phyloP scores from a whole-genome alignment of 345 rosid genomes.

The Populus euphratica region DNA sequence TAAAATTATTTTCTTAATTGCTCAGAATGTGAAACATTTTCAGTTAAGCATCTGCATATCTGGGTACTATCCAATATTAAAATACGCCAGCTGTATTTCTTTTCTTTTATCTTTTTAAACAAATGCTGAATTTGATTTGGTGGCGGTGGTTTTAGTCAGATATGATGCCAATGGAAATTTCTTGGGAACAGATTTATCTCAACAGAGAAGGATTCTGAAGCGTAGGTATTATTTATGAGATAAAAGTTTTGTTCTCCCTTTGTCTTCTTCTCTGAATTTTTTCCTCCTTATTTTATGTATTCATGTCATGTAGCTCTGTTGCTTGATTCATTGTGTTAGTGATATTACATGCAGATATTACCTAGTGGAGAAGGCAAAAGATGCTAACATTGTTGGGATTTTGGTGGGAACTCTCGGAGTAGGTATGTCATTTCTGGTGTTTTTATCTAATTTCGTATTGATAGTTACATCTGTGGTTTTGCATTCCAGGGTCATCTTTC shows the following conservation, averaged over 20 bases:
- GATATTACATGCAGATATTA: slow-evolving; percentile 59
- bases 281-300: background rate
- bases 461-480: background rate
- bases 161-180: slow-evolving; percentile 66
- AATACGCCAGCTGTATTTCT: background rate
- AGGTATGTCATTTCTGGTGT: slow-evolving; percentile 43
- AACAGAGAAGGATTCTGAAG: slow-evolving; percentile 72
- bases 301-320: background rate
- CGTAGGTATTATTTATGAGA: slow-evolving; percentile 52
- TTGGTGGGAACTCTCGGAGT: slow-evolving; percentile 97
- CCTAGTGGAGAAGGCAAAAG: slow-evolving; percentile 95
- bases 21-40: background rate
- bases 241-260: background rate
- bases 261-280: background rate
- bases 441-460: background rate
- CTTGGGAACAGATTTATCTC: slow-evolving; percentile 69
- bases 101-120: background rate
- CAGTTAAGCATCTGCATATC: background rate
- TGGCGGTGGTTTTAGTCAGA: slow-evolving; percentile 60
- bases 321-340: background rate
- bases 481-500: background rate
- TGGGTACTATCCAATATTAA: background rate
- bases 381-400: slow-evolving; percentile 86
- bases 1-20: background rate
- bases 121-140: slow-evolving; percentile 15